Conservation (phyloP, 495 filamentous ascomycete genomes). For the Lasiosphaeria ovina region DNA sequence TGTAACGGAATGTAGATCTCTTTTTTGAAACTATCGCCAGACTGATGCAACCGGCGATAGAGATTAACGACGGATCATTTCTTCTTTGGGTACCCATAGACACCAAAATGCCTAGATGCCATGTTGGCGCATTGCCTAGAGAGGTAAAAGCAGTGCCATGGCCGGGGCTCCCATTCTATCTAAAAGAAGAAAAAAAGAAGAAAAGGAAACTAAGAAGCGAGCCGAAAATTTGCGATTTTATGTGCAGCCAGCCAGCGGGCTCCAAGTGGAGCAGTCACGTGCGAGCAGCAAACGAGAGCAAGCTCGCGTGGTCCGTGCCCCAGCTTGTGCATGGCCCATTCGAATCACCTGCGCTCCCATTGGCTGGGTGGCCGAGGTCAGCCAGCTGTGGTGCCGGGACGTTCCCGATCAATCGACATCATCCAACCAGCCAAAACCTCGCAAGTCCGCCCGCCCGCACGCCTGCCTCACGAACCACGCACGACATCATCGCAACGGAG, state of each 20-base stretch:
- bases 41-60: conserved; percentile 48
- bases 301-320: neutral
- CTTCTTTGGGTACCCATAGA: conserved; percentile 43
- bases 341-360: conserved; percentile 27
- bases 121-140: conserved; percentile 35
- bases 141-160: conserved; percentile 34
- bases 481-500: neutral
- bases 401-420: conserved; percentile 23
- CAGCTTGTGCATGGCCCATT: conserved; percentile 16
- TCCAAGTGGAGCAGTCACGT: neutral
- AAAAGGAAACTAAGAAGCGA: conserved; percentile 21
- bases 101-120: conserved; percentile 39
- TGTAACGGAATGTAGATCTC: conserved; percentile 57
- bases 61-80: conserved; percentile 63
- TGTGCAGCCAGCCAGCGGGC: neutral
- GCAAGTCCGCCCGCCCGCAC: neutral
- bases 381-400: conserved; percentile 16
- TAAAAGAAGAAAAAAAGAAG: conserved; percentile 41
- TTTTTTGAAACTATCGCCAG: conserved; percentile 56
- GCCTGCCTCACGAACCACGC: neutral
- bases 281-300: neutral
- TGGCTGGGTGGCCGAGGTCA: conserved; percentile 33
- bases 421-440: conserved; percentile 14
- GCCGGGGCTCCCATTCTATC: conserved; percentile 48
- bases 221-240: conserved; percentile 7